Conservation (phyloP, 306 rosid genomes). For the Castanea sativa region DNA sequence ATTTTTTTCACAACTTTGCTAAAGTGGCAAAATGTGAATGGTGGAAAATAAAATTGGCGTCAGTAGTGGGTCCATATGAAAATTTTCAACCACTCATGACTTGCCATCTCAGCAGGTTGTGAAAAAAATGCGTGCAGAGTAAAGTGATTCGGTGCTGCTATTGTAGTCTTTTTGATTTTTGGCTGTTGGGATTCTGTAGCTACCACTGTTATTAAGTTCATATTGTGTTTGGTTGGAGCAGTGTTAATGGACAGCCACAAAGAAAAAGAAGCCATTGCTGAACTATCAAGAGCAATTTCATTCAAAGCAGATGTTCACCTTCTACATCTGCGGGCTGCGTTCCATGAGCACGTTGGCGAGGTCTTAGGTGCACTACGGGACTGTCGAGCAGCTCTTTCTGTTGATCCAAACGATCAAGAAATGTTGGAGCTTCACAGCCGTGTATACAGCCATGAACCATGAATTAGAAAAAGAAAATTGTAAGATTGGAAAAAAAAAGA, state of each 20-base stretch:
- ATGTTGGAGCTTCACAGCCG: slow-evolving; percentile 92
- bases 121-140: no score
- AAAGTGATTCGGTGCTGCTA: not conserved
- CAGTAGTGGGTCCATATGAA: no score
- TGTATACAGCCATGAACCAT: slow-evolving; percentile 83
- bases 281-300: slow-evolving; percentile 79
- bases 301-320: slow-evolving; percentile 94
- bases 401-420: slow-evolving; percentile 90
- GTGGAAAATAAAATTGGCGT: no score
- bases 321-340: slow-evolving; percentile 84
- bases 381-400: slow-evolving; percentile 93
- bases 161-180: not conserved
- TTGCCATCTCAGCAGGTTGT: no score
- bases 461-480: slow-evolving; percentile 16
- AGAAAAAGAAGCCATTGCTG: slow-evolving; percentile 81
- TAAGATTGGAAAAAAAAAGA: not conserved
- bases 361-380: slow-evolving; percentile 74
- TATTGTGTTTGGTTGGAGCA: slow-evolving; percentile 27
- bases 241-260: slow-evolving; percentile 85
- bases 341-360: slow-evolving; percentile 85
- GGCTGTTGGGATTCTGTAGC: no score
- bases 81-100: no score
- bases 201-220: not conserved
- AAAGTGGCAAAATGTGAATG: no score
- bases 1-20: no score